Conservation (phyloP, 345 rosid species). For the Rubroshorea leprosula region DNA sequence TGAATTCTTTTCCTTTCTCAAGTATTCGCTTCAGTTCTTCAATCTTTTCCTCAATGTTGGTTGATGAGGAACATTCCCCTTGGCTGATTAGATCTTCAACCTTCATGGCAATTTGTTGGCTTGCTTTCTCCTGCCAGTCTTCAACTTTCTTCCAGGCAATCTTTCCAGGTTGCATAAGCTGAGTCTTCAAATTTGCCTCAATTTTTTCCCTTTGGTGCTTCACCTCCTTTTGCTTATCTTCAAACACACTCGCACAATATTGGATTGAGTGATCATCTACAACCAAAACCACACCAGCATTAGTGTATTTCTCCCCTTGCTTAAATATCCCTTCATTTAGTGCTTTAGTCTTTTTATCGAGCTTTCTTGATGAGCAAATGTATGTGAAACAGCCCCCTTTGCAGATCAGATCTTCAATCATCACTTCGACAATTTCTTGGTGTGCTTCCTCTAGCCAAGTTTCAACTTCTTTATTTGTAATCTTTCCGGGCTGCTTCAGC, state of each 20-base stretch:
- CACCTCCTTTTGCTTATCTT: too few relatives aligned
- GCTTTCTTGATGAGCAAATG: background rate
- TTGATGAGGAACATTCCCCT: background rate
- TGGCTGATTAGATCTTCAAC: background rate
- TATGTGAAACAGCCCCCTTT: background rate
- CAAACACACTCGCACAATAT: too few relatives aligned
- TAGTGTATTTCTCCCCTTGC: background rate
- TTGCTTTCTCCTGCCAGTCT: background rate
- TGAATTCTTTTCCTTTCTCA: background rate
- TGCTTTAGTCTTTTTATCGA: background rate
- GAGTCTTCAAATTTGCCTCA: background rate
- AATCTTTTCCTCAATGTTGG: background rate
- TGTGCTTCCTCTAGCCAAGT: background rate
- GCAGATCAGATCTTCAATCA: background rate
- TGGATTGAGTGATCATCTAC: too few relatives aligned
- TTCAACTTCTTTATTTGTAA: background rate
- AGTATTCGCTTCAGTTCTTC: background rate
- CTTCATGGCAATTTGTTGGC: background rate
- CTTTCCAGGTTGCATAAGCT: background rate
- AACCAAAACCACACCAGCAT: too few relatives aligned
- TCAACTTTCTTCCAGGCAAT: background rate
- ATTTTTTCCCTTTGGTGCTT: background rate
- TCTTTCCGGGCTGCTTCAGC: too few relatives aligned
- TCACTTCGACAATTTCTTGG: background rate
- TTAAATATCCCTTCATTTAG: background rate